These are phyloP conservation scores for Dactylonectria macrodidyma DNA, from an alignment of 2,329 filamentous ascomycete genomes.

Conservation along the genomic window DNA sequence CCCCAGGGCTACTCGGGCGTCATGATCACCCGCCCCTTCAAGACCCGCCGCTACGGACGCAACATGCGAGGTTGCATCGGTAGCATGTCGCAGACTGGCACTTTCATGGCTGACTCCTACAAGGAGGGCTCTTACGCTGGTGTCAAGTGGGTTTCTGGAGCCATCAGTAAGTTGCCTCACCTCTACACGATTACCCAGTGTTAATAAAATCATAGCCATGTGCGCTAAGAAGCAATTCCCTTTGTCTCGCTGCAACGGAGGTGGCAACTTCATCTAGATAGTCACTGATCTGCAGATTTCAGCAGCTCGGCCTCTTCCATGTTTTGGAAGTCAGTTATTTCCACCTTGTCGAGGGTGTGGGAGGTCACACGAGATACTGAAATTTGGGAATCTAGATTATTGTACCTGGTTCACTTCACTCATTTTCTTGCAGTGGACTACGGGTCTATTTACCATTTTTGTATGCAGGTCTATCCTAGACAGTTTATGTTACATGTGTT, in stretches of 20 bases:
- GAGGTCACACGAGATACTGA: not conserved
- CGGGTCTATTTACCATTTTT: not conserved
- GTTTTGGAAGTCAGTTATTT: not conserved
- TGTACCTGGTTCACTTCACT: not conserved
- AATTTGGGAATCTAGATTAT: not conserved
- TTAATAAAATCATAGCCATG: conserved; percentile 19
- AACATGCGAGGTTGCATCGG: conserved; percentile 29
- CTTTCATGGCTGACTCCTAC: conserved; percentile 28
- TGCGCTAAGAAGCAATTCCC: conserved; percentile 28
- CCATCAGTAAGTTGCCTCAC: conserved; percentile 15
- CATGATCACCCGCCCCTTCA: conserved; percentile 32
- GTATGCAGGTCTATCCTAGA: not conserved
- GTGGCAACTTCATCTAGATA: conserved; percentile 19
- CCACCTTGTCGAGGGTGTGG: not conserved
- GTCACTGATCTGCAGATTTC: no score
- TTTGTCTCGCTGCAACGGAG: conserved; percentile 29
- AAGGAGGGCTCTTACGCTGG: conserved; percentile 29
- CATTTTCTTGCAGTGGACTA: not conserved
- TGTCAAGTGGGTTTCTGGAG: conserved; percentile 30
- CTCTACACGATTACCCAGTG: not conserved
- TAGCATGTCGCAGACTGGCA: conserved; percentile 21
- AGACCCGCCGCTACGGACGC: conserved; percentile 30
- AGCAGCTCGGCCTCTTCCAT: no score
- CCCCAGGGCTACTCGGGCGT: conserved; percentile 26
- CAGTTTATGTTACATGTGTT: not conserved